phyloP scores from a whole-genome alignment of 2,329 filamentous ascomycete species.

The Conoideocrella luteorostrata region DNA sequence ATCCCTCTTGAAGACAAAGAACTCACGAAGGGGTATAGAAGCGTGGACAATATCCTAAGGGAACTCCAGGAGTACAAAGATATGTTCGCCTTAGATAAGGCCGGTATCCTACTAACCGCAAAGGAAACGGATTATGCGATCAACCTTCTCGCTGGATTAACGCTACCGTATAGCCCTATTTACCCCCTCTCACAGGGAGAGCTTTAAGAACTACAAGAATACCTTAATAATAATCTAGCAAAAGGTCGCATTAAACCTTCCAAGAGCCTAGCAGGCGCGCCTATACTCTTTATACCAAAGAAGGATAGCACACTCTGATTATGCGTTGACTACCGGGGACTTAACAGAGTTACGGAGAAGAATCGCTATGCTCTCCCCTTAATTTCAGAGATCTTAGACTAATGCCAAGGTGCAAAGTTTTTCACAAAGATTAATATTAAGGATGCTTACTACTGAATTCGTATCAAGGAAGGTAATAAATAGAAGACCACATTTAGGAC shows the following conservation, averaged over 20 bases:
- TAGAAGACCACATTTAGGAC: conserved; percentile 7
- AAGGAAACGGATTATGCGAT: background rate
- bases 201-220: conserved; percentile 11
- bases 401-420: conserved; percentile 20
- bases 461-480: conserved; percentile 6
- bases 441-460: conserved; percentile 9
- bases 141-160: background rate
- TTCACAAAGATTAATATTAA: conserved; percentile 27
- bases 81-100: background rate
- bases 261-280: conserved; percentile 12
- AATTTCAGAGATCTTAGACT: conserved; percentile 27
- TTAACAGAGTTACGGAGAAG: conserved; percentile 29
- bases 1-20: background rate
- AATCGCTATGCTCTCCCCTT: conserved; percentile 24
- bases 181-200: conserved; percentile 11
- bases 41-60: background rate
- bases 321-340: conserved; percentile 27
- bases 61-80: background rate
- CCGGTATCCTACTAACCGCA: background rate
- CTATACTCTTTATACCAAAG: conserved; percentile 27
- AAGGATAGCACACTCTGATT: conserved; percentile 20
- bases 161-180: conserved; percentile 8
- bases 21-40: background rate
- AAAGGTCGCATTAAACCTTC: conserved; percentile 15
- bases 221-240: conserved; percentile 13